Percentiles rank a stretch among this genome's conserved stretches.
These are phyloP conservation scores for Umbelopsis sp. DNA, from an alignment of 371 early-diverging fungal species.

Conservation along the genomic window DNA sequence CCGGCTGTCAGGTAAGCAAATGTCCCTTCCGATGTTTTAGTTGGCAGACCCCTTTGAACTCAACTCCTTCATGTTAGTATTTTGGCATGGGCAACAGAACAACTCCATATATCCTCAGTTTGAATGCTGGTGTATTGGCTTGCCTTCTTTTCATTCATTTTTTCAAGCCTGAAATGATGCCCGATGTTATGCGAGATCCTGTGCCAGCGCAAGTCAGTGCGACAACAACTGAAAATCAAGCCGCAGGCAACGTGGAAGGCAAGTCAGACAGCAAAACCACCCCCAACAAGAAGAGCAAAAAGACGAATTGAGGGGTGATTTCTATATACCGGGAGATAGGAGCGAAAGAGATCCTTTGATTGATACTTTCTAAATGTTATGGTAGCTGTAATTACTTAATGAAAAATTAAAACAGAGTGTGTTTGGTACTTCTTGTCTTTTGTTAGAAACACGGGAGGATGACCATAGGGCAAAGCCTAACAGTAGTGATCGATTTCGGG, in stretches of 20 bases:
- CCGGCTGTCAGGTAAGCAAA: conserved; percentile 6
- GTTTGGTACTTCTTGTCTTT: too few relatives aligned
- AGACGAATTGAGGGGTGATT: background rate
- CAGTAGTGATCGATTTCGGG: too few relatives aligned
- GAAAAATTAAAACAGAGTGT: too few relatives aligned
- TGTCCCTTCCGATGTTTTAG: background rate
- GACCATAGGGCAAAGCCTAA: too few relatives aligned
- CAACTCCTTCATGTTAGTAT: background rate
- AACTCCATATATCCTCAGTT: conserved; percentile 11
- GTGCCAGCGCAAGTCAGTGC: background rate
- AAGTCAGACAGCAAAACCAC: background rate
- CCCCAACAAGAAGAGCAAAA: conserved; percentile 1
- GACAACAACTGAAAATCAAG: background rate
- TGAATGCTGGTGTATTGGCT: background rate
- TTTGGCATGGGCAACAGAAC: conserved; percentile 9
- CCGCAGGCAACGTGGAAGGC: background rate
- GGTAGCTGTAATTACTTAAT: too few relatives aligned
- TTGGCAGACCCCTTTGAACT: background rate
- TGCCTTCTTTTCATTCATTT: background rate
- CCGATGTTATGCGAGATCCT: background rate
- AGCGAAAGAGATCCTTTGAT: background rate
- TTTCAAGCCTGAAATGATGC: conserved; percentile 14
- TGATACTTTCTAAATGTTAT: too few relatives aligned
- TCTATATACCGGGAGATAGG: background rate
- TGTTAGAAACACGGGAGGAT: too few relatives aligned